These are phyloP conservation scores for Thamnidium elegans DNA, from an alignment of 192 early-diverging fungal species.

Conservation along the genomic window DNA sequence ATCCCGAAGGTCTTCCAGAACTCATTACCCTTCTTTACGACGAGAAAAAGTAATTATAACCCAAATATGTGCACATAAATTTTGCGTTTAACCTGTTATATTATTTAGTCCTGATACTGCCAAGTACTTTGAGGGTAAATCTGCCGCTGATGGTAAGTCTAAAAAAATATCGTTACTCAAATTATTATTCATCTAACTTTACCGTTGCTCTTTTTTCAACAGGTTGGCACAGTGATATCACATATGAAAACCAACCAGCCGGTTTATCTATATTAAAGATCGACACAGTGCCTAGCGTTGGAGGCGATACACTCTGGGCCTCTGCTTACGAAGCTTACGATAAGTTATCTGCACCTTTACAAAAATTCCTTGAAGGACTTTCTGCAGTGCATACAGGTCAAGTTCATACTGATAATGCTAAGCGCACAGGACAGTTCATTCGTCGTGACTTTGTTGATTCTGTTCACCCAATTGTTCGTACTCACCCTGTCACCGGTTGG, in stretches of 20 bases:
- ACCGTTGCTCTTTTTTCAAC: not conserved
- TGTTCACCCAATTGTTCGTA: slow-evolving; percentile 44
- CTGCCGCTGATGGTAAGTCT: not conserved
- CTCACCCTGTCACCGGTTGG: slow-evolving; percentile 60
- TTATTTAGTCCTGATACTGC: not conserved
- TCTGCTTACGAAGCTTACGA: slow-evolving; percentile 60
- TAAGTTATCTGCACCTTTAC: slow-evolving; percentile 53
- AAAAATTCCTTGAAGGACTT: slow-evolving; percentile 55
- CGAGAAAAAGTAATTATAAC: slow-evolving; percentile 1
- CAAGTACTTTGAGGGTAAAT: not conserved
- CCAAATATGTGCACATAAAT: not conserved
- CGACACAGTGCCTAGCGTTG: slow-evolving; percentile 41
- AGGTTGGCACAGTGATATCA: slow-evolving; percentile 55
- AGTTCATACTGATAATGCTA: slow-evolving; percentile 21
- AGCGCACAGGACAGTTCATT: slow-evolving; percentile 16
- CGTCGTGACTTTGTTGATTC: slow-evolving; percentile 17
- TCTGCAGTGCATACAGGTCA: slow-evolving; percentile 47
- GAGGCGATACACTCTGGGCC: slow-evolving; percentile 62
- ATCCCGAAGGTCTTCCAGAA: slow-evolving; percentile 26
- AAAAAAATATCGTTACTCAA: not conserved
- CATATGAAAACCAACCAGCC: slow-evolving; percentile 55
- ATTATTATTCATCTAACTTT: not conserved
- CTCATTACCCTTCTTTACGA: slow-evolving; percentile 11
- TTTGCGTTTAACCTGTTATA: not conserved
- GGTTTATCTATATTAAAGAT: slow-evolving; percentile 52